Evolutionary conservation across 2,329 filamentous ascomycete species (phyloP), one percentile per base, ranked within the genome.

Genomic region (Colletotrichum costaricense): DNA sequence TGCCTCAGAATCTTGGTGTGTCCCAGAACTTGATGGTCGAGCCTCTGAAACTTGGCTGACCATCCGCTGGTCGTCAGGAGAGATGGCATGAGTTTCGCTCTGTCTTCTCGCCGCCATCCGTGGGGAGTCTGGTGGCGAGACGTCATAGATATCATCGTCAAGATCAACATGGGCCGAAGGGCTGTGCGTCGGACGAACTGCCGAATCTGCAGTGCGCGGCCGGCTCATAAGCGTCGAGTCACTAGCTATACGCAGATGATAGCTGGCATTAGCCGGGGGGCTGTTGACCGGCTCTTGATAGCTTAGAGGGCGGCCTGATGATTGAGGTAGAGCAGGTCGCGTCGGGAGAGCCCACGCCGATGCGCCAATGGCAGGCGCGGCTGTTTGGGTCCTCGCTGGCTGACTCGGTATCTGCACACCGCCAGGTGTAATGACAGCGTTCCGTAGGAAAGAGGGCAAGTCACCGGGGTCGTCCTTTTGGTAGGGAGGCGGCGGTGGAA

Each of bases 401-500:
- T 80, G 78, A 6, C 76, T 65, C 28, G 68, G 76, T 6, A 56
- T 77, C 55, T 57, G 58, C 38, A 57, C 67, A 79, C 78, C 62
- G 55, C 78, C 75, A 24, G 86, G 84, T 60, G 84, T 79, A 59
- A 87, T 81, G 38, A 84, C 78, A 42, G 85, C 82, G 65, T 89
- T 86, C 35, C 89, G 88, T 75, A 91, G 76, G 74, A 91, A 91
- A 2, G 84, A 86, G 1, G 89, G 89, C 68, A 89, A 75, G 76
- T 90, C 88, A 11, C 85, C 86, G 0, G 89, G 89, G 60, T 90
- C 89, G 0, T 93, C 91, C 67, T 90, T 89, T 54, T 91, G 90
- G 77, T 97, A 97, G 1, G 94, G 94, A 3, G 94, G 94, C 9
- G 94, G 94, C 5, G 94, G 94, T 5, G 94, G 93, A 5, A 95